phyloP scores from a whole-genome alignment of 2,329 filamentous ascomycete species.

The Scedosporium apiospermum region DNA sequence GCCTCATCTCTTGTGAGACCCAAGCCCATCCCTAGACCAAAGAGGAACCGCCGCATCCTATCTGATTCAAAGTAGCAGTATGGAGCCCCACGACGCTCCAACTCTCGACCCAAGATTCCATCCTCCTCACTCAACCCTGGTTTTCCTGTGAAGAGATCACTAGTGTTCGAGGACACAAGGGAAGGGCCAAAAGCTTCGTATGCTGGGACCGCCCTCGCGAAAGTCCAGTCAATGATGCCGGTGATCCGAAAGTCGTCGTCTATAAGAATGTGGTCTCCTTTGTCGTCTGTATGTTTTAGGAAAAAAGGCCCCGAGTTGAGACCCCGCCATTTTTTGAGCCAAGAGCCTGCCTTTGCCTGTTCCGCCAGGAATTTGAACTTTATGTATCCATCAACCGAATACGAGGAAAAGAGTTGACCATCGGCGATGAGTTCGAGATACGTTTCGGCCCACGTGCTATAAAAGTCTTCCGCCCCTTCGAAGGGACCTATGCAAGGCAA shows the following conservation, averaged over 20 bases:
- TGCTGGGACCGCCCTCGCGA: constrained; percentile 8
- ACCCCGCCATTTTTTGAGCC: background rate
- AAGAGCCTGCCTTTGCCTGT: background rate
- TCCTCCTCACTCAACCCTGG: background rate
- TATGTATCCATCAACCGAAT: constrained; percentile 19
- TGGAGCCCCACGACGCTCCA: constrained; percentile 3
- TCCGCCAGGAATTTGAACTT: constrained; percentile 28
- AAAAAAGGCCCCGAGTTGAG: constrained; percentile 20
- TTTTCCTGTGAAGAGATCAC: constrained; percentile 4
- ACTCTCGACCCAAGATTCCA: background rate
- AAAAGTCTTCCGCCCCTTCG: constrained; percentile 11
- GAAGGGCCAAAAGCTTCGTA: constrained; percentile 10
- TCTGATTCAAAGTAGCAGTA: constrained; percentile 11
- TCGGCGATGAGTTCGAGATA: constrained; percentile 19
- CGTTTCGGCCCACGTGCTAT: constrained; percentile 15
- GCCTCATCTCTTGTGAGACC: constrained; percentile 7
- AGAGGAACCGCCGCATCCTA: constrained; percentile 13
- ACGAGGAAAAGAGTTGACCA: constrained; percentile 21
- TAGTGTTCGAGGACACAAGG: constrained; percentile 2
- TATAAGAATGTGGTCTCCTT: constrained; percentile 14
- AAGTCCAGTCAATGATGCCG: constrained; percentile 16
- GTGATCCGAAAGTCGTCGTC: constrained; percentile 32
- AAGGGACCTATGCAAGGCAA: constrained; percentile 12
- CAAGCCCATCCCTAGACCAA: constrained; percentile 12
- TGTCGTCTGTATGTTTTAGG: constrained; percentile 35